A percentile compares a stretch with the other conserved stretches of the same genome.
Evolutionary conservation across 208 protist species (phyloP).

Genomic region (Leishmania tarentolae): DNA sequence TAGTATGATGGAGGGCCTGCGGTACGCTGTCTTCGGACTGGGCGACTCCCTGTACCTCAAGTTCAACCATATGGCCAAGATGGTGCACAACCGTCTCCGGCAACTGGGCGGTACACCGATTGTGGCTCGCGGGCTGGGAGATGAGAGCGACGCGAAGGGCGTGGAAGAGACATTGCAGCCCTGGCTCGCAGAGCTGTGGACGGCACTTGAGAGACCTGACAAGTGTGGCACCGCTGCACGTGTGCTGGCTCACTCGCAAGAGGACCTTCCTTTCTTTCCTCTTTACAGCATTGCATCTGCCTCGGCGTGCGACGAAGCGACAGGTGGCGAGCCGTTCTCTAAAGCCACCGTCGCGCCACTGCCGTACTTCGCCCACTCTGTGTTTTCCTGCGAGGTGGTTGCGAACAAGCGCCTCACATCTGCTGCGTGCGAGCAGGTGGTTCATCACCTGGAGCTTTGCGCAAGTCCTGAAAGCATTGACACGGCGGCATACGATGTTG

Average conservation of each 20-base stretch:
- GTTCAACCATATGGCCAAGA: conserved; percentile 94
- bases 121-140: conserved; percentile 82
- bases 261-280: conserved; percentile 30
- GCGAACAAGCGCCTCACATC: conserved; percentile 61
- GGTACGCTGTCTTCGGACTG: conserved; percentile 90
- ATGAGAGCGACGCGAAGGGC: conserved; percentile 90
- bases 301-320: background rate
- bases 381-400: conserved; percentile 46
- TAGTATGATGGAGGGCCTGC: conserved; percentile 52
- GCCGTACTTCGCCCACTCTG: conserved; percentile 25
- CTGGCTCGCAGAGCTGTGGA: conserved; percentile 74
- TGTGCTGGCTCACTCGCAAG: conserved; percentile 15
- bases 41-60: conserved; percentile 90
- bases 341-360: background rate
- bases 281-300: conserved; percentile 13
- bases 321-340: background rate
- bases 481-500: conserved; percentile 53
- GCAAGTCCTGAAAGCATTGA: background rate
- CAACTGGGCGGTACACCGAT: conserved; percentile 81
- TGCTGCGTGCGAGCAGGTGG: conserved; percentile 59
- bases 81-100: conserved; percentile 89
- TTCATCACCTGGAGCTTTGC: conserved; percentile 63
- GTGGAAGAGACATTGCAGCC: conserved; percentile 69
- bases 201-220: conserved; percentile 37
- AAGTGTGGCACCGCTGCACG: background rate